phyloP scores from a whole-genome alignment of 2,329 filamentous ascomycete species.

The Knufia petricola region DNA sequence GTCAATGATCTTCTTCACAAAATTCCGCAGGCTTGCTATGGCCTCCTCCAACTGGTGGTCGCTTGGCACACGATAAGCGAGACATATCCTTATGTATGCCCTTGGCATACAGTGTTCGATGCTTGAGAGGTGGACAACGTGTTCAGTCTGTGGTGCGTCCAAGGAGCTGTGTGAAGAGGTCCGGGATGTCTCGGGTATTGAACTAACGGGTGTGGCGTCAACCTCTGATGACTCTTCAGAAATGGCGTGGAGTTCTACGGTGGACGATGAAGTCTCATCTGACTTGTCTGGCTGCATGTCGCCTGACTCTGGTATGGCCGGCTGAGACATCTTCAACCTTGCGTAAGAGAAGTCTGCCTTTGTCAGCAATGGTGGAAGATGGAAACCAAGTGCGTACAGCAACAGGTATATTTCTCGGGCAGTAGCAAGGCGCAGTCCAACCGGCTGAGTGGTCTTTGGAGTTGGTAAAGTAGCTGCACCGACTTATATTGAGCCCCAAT shows the following conservation, averaged over 20 bases:
- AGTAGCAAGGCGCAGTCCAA: background rate
- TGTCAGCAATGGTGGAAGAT: background rate
- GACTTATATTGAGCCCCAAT: slow-evolving; percentile 1
- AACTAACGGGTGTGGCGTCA: background rate
- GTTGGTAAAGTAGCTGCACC: background rate
- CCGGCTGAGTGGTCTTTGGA: background rate
- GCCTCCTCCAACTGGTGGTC: slow-evolving; percentile 8
- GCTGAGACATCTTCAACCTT: background rate
- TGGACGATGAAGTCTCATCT: background rate
- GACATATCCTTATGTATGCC: slow-evolving; percentile 22
- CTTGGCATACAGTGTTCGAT: slow-evolving; percentile 23
- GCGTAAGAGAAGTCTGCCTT: background rate
- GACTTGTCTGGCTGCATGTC: background rate
- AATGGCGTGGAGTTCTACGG: background rate
- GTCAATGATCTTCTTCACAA: slow-evolving; percentile 16
- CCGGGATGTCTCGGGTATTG: background rate
- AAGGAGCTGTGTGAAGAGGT: slow-evolving; percentile 5
- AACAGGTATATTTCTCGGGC: background rate
- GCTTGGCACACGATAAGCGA: slow-evolving; percentile 17
- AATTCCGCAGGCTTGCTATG: slow-evolving; percentile 13
- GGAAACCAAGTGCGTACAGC: background rate
- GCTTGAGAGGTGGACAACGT: slow-evolving; percentile 19
- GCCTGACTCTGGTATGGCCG: background rate
- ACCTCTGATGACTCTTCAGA: slow-evolving; percentile 4
- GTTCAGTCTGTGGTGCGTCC: slow-evolving; percentile 7